A percentile compares a stretch with the other conserved stretches of the same genome.
Conservation (phyloP, 148 eudicot species). For the Agrostemma githago region DNA sequence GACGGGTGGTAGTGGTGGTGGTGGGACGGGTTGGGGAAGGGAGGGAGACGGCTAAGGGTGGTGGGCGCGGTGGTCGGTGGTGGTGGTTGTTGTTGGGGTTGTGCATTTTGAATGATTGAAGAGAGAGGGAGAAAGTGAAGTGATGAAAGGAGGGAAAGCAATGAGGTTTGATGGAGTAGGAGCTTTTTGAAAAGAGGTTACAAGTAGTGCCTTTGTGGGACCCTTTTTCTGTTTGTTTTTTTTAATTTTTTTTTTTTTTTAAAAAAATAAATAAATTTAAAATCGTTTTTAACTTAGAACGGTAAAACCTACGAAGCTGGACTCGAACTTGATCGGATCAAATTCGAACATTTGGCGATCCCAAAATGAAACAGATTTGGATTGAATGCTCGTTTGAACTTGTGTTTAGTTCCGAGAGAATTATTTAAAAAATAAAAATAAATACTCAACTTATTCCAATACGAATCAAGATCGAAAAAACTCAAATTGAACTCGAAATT, state of each 20-base stretch:
- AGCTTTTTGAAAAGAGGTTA: conserved; percentile 6
- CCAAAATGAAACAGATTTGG: too few relatives aligned
- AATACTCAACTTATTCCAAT: too few relatives aligned
- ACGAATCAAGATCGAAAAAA: too few relatives aligned
- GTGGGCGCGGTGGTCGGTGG: conserved; percentile 20
- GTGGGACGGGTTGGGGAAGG: neutral
- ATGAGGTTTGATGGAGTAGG: neutral
- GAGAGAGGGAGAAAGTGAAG: neutral
- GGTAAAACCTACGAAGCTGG: neutral
- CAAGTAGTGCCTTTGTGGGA: conserved; percentile 5
- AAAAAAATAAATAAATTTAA: too few relatives aligned
- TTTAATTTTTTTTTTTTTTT: too few relatives aligned
- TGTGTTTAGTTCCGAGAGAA: too few relatives aligned
- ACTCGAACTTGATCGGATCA: too few relatives aligned
- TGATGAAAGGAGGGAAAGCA: neutral
- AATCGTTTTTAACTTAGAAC: neutral
- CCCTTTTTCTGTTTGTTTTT: neutral
- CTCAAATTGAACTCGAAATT: too few relatives aligned
- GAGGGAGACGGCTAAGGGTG: conserved; percentile 21
- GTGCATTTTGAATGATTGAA: neutral
- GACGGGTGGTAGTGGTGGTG: conserved; percentile 8
- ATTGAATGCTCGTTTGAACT: too few relatives aligned
- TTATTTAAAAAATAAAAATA: too few relatives aligned
- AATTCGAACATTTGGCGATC: too few relatives aligned
- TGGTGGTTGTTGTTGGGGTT: neutral